Base-by-base conservation (phyloP, 371 early-diverging fungal genomes). In the Circinella umbellata region DNA sequence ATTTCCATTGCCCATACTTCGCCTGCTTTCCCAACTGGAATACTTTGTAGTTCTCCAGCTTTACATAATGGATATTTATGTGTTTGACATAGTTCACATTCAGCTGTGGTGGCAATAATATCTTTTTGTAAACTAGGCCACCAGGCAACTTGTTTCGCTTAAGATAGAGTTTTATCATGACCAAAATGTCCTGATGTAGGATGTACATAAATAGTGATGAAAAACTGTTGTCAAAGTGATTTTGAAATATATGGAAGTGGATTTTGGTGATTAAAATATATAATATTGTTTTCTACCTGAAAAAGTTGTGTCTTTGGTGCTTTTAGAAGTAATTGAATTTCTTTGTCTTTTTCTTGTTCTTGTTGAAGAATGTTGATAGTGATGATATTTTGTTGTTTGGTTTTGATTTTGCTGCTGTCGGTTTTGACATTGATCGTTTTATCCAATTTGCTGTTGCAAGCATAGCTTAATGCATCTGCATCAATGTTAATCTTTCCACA, bases 1-100 rank as follows among this genome's bases (percentile, higher is more conserved):
- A 73, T 67, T 55, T 75, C 70, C 1, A 63, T 61, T 11, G 72
- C 74, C 74, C 73, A 78, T 35, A 71, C 63, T 14, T 78, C 71
- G 3, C 69, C 71, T 17, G 61, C 39, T 53, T 34, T 14, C 11
- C 46, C 17, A 3, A 54, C 20, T 20, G 54, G 54, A 20, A 54
- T 54, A 18, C 54, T 54, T 11, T 10, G 10, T 14, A 54, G 18
- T 18, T 54, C 54, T 7, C 54, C 54, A 18, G 2, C 2, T 54
- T 20, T 54, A 10, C 20, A 1, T 8, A 54, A 7, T 54, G 54
- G 54, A 15, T 1, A 1, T n/a, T 54, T 54, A n/a, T 54, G 54
- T 8, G 8, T 54, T 18, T 54, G 54, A 4, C 54, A 54, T 4
- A 15, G 8, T 8, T n/a, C 20, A n/a, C 54, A 54, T 20, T 54